Conservation (phyloP, 441 rosid species). For the Gossypium trilobum region DNA sequence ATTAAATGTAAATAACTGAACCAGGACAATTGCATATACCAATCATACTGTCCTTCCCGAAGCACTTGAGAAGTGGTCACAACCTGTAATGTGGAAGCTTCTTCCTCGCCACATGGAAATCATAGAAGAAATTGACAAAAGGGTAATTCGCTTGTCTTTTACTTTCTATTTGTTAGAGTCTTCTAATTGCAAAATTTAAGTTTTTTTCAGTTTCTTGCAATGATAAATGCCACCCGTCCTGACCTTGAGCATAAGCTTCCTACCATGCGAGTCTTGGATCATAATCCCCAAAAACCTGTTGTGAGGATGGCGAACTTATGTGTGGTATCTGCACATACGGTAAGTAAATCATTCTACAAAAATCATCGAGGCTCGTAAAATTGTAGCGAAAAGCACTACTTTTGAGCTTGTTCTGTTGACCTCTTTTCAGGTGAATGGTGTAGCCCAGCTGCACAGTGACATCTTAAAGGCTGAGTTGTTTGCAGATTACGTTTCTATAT, state of each 20-base stretch:
- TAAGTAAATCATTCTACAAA: constrained; percentile 25
- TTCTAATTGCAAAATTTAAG: constrained; percentile 8
- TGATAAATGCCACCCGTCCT: constrained; percentile 38
- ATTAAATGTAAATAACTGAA: constrained; percentile 18
- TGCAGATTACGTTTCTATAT: constrained; percentile 81
- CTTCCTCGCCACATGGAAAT: constrained; percentile 99
- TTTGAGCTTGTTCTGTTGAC: constrained; percentile 8
- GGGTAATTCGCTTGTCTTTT: constrained; percentile 39
- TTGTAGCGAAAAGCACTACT: neutral
- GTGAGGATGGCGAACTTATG: constrained; percentile 98
- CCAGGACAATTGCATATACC: constrained; percentile 90
- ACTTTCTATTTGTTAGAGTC: constrained; percentile 10
- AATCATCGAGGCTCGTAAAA: neutral
- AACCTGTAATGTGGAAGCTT: constrained; percentile 85
- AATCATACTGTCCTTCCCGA: constrained; percentile 99
- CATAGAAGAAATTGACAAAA: constrained; percentile 82
- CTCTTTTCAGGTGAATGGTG: constrained; percentile 79
- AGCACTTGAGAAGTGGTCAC: constrained; percentile 99
- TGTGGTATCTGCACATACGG: constrained; percentile 83
- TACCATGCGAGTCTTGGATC: constrained; percentile 69
- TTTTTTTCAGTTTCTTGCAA: constrained; percentile 55
- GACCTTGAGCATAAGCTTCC: constrained; percentile 81
- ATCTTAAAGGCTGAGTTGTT: constrained; percentile 80
- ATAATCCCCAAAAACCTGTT: constrained; percentile 83
- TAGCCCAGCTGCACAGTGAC: constrained; percentile 95